These are phyloP conservation scores for Aspergillus sp. DNA, from an alignment of 2,329 filamentous ascomycete genomes.

Conservation along the genomic window DNA sequence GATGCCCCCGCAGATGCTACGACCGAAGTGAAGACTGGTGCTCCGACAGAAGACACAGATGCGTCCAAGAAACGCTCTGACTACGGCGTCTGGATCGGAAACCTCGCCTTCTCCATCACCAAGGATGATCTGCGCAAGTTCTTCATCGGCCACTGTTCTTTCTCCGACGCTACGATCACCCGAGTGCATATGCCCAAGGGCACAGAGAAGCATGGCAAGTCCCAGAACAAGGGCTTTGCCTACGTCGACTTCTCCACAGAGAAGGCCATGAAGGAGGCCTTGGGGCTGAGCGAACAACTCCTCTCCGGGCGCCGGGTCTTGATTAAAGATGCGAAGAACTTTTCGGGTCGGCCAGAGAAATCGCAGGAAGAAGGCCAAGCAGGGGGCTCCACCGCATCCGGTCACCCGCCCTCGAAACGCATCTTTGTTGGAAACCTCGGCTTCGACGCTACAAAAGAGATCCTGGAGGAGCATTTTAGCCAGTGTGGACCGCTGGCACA, in stretches of 20 bases:
- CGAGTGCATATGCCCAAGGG: conserved; percentile 74
- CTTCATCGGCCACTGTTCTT: conserved; percentile 67
- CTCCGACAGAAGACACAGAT: conserved; percentile 22
- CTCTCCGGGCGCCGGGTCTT: conserved; percentile 74
- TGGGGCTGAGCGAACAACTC: conserved; percentile 81
- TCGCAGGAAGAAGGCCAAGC: conserved; percentile 41
- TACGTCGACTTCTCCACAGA: conserved; percentile 83
- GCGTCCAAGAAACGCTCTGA: conserved; percentile 60
- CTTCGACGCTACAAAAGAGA: conserved; percentile 78
- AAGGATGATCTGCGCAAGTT: conserved; percentile 73
- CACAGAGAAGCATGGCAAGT: conserved; percentile 50
- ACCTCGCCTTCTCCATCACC: conserved; percentile 80
- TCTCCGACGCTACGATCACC: conserved; percentile 71
- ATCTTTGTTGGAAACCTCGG: conserved; percentile 90
- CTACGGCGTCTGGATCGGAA: conserved; percentile 93
- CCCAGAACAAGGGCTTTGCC: conserved; percentile 87
- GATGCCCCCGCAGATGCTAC: conserved; percentile 16
- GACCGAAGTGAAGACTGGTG: conserved; percentile 39
- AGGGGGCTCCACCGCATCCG: conserved; percentile 28
- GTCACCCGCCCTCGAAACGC: conserved; percentile 69
- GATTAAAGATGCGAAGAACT: conserved; percentile 90
- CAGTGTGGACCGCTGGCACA: conserved; percentile 81
- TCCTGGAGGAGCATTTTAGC: conserved; percentile 74
- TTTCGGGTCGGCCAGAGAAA: conserved; percentile 82
- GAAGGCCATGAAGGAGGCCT: conserved; percentile 69